Evolutionary conservation across 169 alveolate genomes (phyloP).

Genomic region (Plasmodium cynomolgi): DNA sequence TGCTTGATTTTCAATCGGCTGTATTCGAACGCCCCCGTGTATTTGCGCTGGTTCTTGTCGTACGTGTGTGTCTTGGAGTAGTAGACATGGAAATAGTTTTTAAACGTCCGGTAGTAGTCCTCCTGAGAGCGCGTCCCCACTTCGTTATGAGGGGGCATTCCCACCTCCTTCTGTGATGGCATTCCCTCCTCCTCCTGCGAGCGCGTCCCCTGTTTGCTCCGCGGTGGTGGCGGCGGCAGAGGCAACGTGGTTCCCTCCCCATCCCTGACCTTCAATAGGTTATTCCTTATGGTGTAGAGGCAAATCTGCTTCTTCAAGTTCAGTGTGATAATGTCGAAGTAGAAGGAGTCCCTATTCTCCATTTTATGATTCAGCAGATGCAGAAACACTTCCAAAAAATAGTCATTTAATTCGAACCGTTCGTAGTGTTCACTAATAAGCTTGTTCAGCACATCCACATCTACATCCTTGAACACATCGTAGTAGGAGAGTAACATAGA

Average conservation of each 20-base stretch:
- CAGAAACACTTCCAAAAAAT: slow-evolving; percentile 32
- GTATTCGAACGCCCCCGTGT: slow-evolving; percentile 33
- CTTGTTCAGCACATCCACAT: slow-evolving; percentile 5
- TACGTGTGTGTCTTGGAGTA: slow-evolving; percentile 39
- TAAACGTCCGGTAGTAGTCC: slow-evolving; percentile 5
- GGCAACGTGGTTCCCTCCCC: neutral
- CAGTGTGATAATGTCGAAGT: slow-evolving; percentile 42
- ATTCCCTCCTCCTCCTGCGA: neutral
- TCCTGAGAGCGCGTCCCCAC: neutral
- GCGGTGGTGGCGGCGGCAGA: neutral
- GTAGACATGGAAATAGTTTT: slow-evolving; percentile 43
- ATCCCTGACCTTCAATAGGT: neutral
- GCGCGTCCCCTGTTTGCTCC: too few relatives aligned
- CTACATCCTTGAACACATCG: slow-evolving; percentile 49
- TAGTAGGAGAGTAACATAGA: slow-evolving; percentile 18
- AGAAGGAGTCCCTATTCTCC: slow-evolving; percentile 4
- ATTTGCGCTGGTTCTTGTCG: slow-evolving; percentile 20
- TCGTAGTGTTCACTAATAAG: slow-evolving; percentile 44
- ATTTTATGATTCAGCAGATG: slow-evolving; percentile 15
- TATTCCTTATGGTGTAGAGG: slow-evolving; percentile 1
- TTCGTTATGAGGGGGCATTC: neutral
- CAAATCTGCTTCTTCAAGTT: slow-evolving; percentile 34
- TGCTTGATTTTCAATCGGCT: slow-evolving; percentile 36
- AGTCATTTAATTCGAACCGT: slow-evolving; percentile 20
- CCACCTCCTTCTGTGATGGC: neutral